Percentiles rank a stretch among this genome's conserved stretches.
These are phyloP conservation scores for Mycena alexandri DNA, from an alignment of 768 basidiomycete species.

Conservation along the genomic window DNA sequence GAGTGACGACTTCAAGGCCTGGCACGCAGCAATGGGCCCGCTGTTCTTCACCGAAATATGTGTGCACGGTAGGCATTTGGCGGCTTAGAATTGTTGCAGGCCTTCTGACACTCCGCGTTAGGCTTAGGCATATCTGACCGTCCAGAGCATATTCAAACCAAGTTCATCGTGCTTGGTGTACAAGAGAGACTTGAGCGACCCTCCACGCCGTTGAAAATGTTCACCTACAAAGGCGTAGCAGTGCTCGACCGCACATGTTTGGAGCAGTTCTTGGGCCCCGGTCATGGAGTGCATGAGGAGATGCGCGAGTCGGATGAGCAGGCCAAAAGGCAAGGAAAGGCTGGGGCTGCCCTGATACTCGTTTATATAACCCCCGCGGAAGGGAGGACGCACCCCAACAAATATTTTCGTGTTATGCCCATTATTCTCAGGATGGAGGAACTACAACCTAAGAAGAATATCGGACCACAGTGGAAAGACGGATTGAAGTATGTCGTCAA, in stretches of 20 bases:
- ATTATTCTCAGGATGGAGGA: conserved; percentile 8
- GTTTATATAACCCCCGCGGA: background rate
- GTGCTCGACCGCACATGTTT: background rate
- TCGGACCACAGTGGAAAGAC: conserved; percentile 3
- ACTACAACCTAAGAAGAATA: background rate
- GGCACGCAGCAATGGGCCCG: conserved; percentile 8
- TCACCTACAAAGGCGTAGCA: background rate
- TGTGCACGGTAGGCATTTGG: background rate
- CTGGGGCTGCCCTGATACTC: conserved; percentile 1
- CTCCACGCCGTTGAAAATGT: too few species aligned
- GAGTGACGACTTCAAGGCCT: conserved; percentile 3
- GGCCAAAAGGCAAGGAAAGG: conserved; percentile 8
- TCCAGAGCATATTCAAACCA: conserved; percentile 1
- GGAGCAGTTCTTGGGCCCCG: background rate
- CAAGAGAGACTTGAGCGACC: background rate
- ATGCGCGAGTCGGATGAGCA: conserved; percentile 2
- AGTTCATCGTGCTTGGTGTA: conserved; percentile 1
- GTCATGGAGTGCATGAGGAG: background rate
- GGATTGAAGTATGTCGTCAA: conserved; percentile 14
- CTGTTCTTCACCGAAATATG: conserved; percentile 5
- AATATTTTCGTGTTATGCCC: background rate
- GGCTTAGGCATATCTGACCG: background rate
- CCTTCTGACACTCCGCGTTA: background rate
- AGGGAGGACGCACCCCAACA: background rate
- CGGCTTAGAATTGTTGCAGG: background rate